Evolutionary conservation across 1,284 basidiomycete genomes (phyloP), one percentile per base, ranked within the genome.

Genomic region (Sphaerobolus stellatus): DNA sequence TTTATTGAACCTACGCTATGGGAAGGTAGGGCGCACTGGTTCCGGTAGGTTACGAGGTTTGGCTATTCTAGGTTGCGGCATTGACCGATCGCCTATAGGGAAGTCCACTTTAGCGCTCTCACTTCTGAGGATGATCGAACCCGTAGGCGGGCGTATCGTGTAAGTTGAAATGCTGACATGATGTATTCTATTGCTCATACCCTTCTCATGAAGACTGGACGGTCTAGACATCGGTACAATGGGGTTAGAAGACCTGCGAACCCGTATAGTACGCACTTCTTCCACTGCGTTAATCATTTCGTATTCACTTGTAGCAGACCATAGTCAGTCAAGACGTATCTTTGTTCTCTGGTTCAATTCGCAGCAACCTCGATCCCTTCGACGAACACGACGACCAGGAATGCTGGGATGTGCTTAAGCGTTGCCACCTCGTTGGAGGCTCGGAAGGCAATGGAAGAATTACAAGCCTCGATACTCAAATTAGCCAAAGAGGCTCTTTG

Each of bases 251-350:
- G 90, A 93, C 64, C 75, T 94, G 28, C 71, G 90, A 57, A 86
- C 79, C 50, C 58, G 69, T 27, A 63, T 72, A 20, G 58, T 59
- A 41, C 48, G 54, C 54, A 41, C 34, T 24, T 27, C 13, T 38
- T 31, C 9, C 28, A 13, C 22, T 29, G 5, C 43, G 27, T 22
- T 3, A 22, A 16, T 29, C 20, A 51, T 58, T 6, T 54, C 29
- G n/a, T 47, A 49, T 44, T 13, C 46, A 25, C 4, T 8, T 22
- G 18, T 1, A 5, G 2, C 49, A 87, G 84, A 90, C 88, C 0
- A 86, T 91, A 57, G 85, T 91, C 58, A 89, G 86, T 52, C 89
- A 92, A 71, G 89, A 94, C 58, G 88, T 91, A 2, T 85, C 91
- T 0, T 73, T 94, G 3, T 94, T 94, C 71, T 82, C 82, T n/a